Evolutionary conservation across 495 filamentous ascomycete genomes (phyloP).

Genomic region (Penicillium longicatenatum): DNA sequence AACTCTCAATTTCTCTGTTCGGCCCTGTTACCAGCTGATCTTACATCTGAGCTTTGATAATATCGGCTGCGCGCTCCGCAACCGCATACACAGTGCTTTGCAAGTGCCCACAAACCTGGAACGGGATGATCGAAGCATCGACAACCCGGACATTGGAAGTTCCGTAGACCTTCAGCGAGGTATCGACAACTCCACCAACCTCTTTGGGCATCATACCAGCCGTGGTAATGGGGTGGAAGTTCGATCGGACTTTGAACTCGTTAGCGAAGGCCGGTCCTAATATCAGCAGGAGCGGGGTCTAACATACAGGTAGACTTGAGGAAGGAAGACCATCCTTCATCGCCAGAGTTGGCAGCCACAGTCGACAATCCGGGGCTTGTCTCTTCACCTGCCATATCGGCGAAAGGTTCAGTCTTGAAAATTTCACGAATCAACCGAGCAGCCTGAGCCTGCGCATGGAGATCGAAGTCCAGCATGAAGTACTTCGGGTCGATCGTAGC

Average conservation of each 20-base stretch:
- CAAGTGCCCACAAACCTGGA: slow-evolving; percentile 53
- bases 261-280: background rate
- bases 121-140: slow-evolving; percentile 55
- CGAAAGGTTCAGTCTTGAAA: slow-evolving; percentile 25
- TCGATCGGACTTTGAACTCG: slow-evolving; percentile 30
- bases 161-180: slow-evolving; percentile 45
- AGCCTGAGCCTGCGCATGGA: slow-evolving; percentile 34
- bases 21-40: background rate
- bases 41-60: slow-evolving; percentile 45
- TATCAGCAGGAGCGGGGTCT: background rate
- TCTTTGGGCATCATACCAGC: slow-evolving; percentile 58
- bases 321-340: slow-evolving; percentile 29
- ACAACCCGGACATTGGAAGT: slow-evolving; percentile 57
- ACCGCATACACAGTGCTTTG: slow-evolving; percentile 57
- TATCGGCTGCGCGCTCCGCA: slow-evolving; percentile 55
- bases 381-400: slow-evolving; percentile 18
- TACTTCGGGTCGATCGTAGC: slow-evolving; percentile 57
- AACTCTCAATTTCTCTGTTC: background rate
- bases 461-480: slow-evolving; percentile 53
- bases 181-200: slow-evolving; percentile 52
- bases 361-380: slow-evolving; percentile 22
- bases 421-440: slow-evolving; percentile 33
- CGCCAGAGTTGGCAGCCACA: slow-evolving; percentile 17
- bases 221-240: slow-evolving; percentile 50
- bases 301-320: slow-evolving; percentile 33